These are phyloP conservation scores for Ganoderma meredithae DNA, from an alignment of 1,284 basidiomycete species.

Conservation along the genomic window DNA sequence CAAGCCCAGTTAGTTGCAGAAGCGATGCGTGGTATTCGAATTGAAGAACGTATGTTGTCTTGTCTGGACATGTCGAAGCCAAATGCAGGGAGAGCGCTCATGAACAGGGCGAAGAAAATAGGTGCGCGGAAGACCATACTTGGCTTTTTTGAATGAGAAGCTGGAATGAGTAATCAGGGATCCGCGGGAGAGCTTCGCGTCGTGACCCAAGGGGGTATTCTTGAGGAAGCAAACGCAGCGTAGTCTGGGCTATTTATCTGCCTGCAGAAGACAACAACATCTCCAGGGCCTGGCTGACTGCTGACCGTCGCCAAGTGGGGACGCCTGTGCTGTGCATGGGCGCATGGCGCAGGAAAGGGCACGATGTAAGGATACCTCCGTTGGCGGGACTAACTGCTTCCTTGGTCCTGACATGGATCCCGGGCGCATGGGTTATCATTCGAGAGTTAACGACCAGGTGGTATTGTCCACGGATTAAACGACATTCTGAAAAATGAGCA, in stretches of 20 bases:
- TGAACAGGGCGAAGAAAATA: slow-evolving; percentile 25
- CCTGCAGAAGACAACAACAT: background rate
- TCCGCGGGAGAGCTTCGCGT: no score
- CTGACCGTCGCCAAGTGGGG: background rate
- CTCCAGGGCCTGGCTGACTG: background rate
- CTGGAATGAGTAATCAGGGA: background rate
- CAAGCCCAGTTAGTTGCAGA: background rate
- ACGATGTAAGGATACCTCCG: background rate
- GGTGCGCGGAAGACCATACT: slow-evolving; percentile 28
- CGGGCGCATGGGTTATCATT: background rate
- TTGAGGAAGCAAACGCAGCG: background rate
- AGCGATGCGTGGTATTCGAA: background rate
- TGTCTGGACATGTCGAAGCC: slow-evolving; percentile 38
- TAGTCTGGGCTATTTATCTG: background rate
- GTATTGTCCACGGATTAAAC: background rate
- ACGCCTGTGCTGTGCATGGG: background rate
- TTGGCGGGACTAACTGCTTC: background rate
- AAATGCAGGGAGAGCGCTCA: slow-evolving; percentile 21
- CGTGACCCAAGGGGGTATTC: background rate
- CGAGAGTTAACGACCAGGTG: background rate
- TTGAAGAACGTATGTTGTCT: slow-evolving; percentile 38
- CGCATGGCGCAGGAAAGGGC: background rate
- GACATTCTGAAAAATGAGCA: no score
- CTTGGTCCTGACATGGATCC: background rate
- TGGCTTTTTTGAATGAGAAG: background rate